A percentile compares a stretch with the other conserved stretches of the same genome.
These are phyloP conservation scores for Cladophialophora yegresii DNA, from an alignment of 2,329 filamentous ascomycete genomes.

Conservation along the genomic window DNA sequence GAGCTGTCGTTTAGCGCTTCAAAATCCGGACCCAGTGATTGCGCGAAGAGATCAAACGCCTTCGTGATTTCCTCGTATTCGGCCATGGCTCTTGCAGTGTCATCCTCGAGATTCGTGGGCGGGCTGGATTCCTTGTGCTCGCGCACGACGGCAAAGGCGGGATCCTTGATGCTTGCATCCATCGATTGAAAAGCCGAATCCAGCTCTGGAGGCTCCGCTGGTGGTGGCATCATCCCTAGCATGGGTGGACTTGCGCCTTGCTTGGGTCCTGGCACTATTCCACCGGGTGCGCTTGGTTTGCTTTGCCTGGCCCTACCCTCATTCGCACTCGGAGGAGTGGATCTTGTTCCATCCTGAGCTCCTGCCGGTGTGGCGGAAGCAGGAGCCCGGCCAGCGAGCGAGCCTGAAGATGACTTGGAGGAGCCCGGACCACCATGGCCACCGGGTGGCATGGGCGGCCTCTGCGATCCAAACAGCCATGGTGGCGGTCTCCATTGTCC, in stretches of 20 bases:
- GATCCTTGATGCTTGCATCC: conserved; percentile 45
- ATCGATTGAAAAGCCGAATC: conserved; percentile 58
- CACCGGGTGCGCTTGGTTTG: conserved; percentile 17
- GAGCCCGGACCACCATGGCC: background rate
- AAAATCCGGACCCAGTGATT: conserved; percentile 72
- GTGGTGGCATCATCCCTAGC: conserved; percentile 53
- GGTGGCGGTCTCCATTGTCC: conserved; percentile 55
- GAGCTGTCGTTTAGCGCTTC: conserved; percentile 70
- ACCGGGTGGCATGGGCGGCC: conserved; percentile 26
- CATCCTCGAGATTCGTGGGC: conserved; percentile 58
- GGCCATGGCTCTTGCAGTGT: conserved; percentile 67
- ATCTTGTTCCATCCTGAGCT: conserved; percentile 22
- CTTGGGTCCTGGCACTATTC: conserved; percentile 15
- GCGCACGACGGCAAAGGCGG: conserved; percentile 34
- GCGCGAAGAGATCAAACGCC: conserved; percentile 50
- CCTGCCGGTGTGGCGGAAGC: conserved; percentile 29
- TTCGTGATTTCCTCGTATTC: conserved; percentile 68
- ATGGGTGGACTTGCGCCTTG: conserved; percentile 44
- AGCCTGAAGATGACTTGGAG: conserved; percentile 2
- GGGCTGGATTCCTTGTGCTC: conserved; percentile 39
- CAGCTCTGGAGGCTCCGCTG: conserved; percentile 44
- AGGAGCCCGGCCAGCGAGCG: conserved; percentile 14
- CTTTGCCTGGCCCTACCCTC: conserved; percentile 30
- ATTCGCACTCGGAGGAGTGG: conserved; percentile 31
- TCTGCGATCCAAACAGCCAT: conserved; percentile 40